Base-by-base conservation (phyloP, 1,139 yeast genomes). In the Suhomyces chickasaworum region DNA sequence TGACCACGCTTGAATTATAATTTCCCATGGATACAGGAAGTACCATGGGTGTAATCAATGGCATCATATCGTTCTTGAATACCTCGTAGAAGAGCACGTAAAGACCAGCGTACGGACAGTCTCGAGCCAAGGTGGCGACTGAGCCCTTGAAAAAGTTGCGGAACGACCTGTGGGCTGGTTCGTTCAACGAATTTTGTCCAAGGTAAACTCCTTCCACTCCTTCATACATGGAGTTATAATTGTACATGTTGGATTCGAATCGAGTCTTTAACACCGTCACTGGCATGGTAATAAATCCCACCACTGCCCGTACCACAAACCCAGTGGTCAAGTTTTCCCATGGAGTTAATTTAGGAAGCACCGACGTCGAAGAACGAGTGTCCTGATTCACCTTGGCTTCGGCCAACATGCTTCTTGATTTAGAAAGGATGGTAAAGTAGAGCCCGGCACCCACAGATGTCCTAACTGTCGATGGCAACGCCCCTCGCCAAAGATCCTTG, bases 21-120 rank as follows among this genome's bases (percentile, higher is more conserved):
- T 43, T 54, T 7, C 42, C 32, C 71, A 61, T 30, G 66, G 61
- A 25, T 7, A 39, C 13, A 50, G 56, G 48, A 40, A 48, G 42
- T 41, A 43, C 37, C 32, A 44, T 41, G 20, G 49, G 47, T 23
- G 44, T 34, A 17, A 55, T 33, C 3, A 63, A 5, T 7, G 53
- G 44, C 36, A 69, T 50, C 23, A 83, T 48, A 13, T 68, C 56
- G 17, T 70, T 68, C 57, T 91, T 91, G 55, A 83, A 75, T 47
- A 82, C 77, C 63, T 91, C 97, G 64, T 91, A 91, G 50, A 89
- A 79, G 40, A 90, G 69, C 27, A 93, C 91, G 60, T 93, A 93
- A 7, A 93, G 63, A 1, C 99, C 99, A 3, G 99, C 97, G 64
- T 93, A 89, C 0, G 99, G 99, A 38, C 97, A 95, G 66, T 93